Evolutionary conservation across 768 basidiomycete genomes (phyloP).

Genomic region (Amanita rubescens): DNA sequence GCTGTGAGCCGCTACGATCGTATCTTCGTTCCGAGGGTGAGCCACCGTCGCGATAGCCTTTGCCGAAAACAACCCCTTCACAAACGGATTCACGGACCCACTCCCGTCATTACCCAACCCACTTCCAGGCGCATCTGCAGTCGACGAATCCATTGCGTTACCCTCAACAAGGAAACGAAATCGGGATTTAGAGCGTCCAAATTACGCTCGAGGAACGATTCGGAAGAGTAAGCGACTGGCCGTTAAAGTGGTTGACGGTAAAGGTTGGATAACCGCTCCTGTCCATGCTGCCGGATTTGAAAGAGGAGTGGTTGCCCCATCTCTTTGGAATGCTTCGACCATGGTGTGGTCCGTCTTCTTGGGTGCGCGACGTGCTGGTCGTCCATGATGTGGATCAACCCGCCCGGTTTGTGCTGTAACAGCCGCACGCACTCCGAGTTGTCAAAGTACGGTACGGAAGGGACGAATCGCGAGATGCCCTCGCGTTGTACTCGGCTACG

Average conservation of each 20-base stretch:
- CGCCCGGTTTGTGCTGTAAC: slow-evolving; percentile 80
- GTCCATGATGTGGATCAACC: slow-evolving; percentile 95
- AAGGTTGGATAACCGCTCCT: slow-evolving; percentile 80
- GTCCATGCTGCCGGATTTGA: slow-evolving; percentile 74
- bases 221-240: slow-evolving; percentile 87
- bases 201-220: slow-evolving; percentile 85
- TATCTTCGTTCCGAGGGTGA: slow-evolving; percentile 90
- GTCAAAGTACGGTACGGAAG: slow-evolving; percentile 76
- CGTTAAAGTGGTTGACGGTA: slow-evolving; percentile 87
- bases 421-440: slow-evolving; percentile 87
- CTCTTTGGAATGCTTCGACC: slow-evolving; percentile 89
- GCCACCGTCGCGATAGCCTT: slow-evolving; percentile 90
- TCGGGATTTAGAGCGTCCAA: slow-evolving; percentile 87
- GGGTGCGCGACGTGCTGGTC: slow-evolving; percentile 82
- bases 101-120: slow-evolving; percentile 45
- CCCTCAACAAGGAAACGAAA: slow-evolving; percentile 88
- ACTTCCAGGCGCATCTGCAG: slow-evolving; percentile 23
- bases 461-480: slow-evolving; percentile 64
- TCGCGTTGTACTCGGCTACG: slow-evolving; percentile 80
- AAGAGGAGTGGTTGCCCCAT: slow-evolving; percentile 89
- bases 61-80: slow-evolving; percentile 81
- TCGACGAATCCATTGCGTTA: slow-evolving; percentile 15
- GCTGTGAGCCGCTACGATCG: slow-evolving; percentile 93
- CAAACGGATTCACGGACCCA: slow-evolving; percentile 86
- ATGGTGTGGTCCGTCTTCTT: slow-evolving; percentile 93